phyloP scores from a whole-genome alignment of 208 protist genomes.

The Blechomonas ayalai region DNA sequence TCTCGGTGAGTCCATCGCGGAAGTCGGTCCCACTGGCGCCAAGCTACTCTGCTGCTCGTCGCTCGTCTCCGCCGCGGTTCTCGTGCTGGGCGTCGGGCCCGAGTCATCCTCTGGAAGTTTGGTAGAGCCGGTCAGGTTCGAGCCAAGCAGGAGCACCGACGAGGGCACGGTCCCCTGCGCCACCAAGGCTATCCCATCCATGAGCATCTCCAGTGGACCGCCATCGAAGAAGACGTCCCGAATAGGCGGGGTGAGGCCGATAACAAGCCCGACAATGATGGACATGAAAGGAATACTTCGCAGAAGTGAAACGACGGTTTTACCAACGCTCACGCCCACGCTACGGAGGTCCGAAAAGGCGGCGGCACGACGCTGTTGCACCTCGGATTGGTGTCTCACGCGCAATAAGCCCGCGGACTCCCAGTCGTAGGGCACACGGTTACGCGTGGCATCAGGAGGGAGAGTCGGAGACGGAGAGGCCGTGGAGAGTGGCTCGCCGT shows the following conservation, averaged over 20 bases:
- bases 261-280: slow-evolving; percentile 53
- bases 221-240: slow-evolving; percentile 45
- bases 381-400: slow-evolving; percentile 35
- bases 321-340: slow-evolving; percentile 3
- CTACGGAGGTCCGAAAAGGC: slow-evolving; percentile 1
- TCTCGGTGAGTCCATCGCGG: neutral
- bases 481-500: no score
- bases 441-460: slow-evolving; percentile 1
- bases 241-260: slow-evolving; percentile 54
- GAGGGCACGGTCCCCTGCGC: slow-evolving; percentile 56
- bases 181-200: slow-evolving; percentile 44
- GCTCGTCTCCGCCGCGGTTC: slow-evolving; percentile 1
- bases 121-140: slow-evolving; percentile 42
- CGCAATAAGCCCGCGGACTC: slow-evolving; percentile 32
- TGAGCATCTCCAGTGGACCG: slow-evolving; percentile 48
- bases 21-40: neutral
- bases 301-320: slow-evolving; percentile 14
- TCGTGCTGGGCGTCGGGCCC: no score
- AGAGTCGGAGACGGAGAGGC: no score
- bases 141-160: slow-evolving; percentile 70
- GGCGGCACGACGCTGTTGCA: slow-evolving; percentile 12
- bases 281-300: slow-evolving; percentile 56
- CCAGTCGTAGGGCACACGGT: slow-evolving; percentile 44
- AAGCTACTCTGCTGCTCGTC: no score
- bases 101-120: no score